Conservation (phyloP, 257 asterid species). For the Avicennia marina region DNA sequence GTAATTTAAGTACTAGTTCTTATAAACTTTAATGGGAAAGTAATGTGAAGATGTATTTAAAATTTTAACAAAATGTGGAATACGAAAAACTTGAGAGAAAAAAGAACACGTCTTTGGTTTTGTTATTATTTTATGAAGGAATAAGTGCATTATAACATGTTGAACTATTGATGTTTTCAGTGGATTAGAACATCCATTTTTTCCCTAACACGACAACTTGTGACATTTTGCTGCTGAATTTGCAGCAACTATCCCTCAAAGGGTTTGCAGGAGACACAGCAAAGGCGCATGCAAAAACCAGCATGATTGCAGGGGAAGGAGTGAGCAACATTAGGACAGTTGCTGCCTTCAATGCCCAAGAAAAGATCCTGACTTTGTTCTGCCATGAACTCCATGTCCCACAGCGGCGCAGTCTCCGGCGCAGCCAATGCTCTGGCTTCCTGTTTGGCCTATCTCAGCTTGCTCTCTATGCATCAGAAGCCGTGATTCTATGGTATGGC, state of each 20-base stretch:
- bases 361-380: constrained; percentile 65
- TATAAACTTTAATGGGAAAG: too few relatives aligned
- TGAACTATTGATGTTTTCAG: too few relatives aligned
- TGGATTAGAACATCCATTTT: too few relatives aligned
- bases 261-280: constrained; percentile 99
- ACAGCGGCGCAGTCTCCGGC: constrained; percentile 59
- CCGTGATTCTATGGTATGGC: constrained; percentile 91
- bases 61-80: too few relatives aligned
- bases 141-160: too few relatives aligned
- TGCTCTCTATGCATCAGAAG: constrained; percentile 91
- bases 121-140: too few relatives aligned
- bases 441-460: constrained; percentile 94
- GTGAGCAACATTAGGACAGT: constrained; percentile 97
- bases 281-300: constrained; percentile 90
- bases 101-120: too few relatives aligned
- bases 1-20: too few relatives aligned
- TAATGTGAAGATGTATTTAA: too few relatives aligned
- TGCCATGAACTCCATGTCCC: constrained; percentile 75
- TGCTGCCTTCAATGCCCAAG: constrained; percentile 93
- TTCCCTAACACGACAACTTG: not conserved
- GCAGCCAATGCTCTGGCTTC: constrained; percentile 71
- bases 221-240: not conserved
- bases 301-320: constrained; percentile 99
- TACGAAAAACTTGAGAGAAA: too few relatives aligned
- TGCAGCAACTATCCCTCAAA: constrained; percentile 94